These are phyloP conservation scores for Globisporangium echinulatum DNA, from an alignment of 352 stramenopile genomes.

Conservation along the genomic window DNA sequence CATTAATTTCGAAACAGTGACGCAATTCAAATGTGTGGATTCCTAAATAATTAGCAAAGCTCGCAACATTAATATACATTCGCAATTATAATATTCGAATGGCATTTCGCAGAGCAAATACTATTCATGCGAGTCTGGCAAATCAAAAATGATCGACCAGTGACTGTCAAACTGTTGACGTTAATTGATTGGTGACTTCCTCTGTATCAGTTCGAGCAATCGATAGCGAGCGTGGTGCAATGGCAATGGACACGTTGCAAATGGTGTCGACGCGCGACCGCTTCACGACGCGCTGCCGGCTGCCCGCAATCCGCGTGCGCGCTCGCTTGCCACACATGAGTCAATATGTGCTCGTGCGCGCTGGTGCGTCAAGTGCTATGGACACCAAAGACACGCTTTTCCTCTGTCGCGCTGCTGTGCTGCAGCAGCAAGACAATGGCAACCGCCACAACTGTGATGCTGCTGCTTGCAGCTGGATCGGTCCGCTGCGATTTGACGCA, in stretches of 20 bases:
- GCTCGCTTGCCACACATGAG: conserved; percentile 22
- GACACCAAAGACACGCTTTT: conserved; percentile 8
- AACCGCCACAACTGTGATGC: not conserved
- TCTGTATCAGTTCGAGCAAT: too few species aligned
- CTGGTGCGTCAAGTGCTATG: not conserved
- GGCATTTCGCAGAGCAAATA: too few species aligned
- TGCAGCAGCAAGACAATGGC: not conserved
- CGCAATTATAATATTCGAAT: too few species aligned
- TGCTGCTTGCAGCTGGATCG: not conserved
- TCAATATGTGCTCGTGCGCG: conserved; percentile 24
- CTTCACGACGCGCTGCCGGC: conserved; percentile 55
- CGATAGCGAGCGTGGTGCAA: too few species aligned
- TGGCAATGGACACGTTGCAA: too few species aligned
- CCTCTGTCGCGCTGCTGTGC: conserved; percentile 41
- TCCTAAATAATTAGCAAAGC: not conserved
- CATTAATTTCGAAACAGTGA: not conserved
- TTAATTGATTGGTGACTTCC: too few species aligned
- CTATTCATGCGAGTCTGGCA: too few species aligned
- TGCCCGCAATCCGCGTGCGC: conserved; percentile 28
- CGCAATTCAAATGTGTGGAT: too few species aligned
- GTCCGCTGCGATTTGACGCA: conserved; percentile 13
- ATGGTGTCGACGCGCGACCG: conserved; percentile 15
- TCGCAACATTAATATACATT: not conserved
- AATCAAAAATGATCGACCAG: too few species aligned
- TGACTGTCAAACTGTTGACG: too few species aligned